A percentile compares a stretch with the other conserved stretches of the same genome.
These are phyloP conservation scores for Ophiostoma triangulosporum DNA, from an alignment of 2,329 filamentous ascomycete genomes.

Conservation along the genomic window DNA sequence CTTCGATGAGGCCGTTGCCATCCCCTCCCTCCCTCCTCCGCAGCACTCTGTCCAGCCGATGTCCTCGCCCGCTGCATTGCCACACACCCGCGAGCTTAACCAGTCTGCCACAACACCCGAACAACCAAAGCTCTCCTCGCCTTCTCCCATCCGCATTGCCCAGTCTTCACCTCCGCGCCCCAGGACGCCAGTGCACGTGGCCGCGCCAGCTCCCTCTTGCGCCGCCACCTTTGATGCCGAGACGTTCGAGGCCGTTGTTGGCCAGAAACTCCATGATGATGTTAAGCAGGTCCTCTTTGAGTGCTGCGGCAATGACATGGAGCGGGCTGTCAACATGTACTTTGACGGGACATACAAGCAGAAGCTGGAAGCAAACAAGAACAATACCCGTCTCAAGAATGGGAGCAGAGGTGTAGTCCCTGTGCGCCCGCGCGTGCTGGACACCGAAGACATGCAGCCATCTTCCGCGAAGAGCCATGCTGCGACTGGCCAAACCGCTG, in stretches of 20 bases:
- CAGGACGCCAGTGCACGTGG: not conserved
- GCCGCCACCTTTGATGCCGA: constrained; percentile 37
- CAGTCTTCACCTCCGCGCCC: constrained; percentile 4
- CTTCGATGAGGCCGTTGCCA: constrained; percentile 23
- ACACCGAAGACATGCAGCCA: not conserved
- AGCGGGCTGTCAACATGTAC: constrained; percentile 55
- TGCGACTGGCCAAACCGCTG: not conserved
- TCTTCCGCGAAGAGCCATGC: not conserved
- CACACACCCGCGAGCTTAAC: not conserved
- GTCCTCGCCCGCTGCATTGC: constrained; percentile 4
- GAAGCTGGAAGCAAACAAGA: constrained; percentile 18
- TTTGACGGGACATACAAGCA: constrained; percentile 52
- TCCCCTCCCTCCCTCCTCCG: constrained; percentile 5
- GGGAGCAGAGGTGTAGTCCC: not conserved
- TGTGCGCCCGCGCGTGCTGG: not conserved
- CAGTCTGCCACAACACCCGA: not conserved
- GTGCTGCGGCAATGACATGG: constrained; percentile 42
- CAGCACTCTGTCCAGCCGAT: not conserved
- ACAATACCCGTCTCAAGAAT: constrained; percentile 2
- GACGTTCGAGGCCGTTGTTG: constrained; percentile 46
- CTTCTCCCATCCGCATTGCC: not conserved
- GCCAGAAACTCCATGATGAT: constrained; percentile 37
- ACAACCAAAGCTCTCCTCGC: not conserved
- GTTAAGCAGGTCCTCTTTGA: constrained; percentile 36
- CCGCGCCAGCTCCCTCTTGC: not conserved